Base-by-base conservation (phyloP, 2,329 filamentous ascomycete species). In the Helicocarpus griseus region DNA sequence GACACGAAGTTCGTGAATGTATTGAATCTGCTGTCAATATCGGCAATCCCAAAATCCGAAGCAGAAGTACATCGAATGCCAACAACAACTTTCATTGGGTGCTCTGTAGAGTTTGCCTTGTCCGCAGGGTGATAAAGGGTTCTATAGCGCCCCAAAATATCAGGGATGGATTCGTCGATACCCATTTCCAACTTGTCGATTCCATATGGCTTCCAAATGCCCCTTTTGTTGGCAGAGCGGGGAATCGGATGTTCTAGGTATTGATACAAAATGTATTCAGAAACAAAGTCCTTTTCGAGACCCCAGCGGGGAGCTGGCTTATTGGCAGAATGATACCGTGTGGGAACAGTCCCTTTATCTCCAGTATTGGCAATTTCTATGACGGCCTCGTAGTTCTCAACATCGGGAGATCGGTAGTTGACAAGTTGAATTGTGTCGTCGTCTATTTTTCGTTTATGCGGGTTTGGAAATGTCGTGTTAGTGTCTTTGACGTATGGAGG, bases 241-340 rank as follows among this genome's bases (percentile, higher is more conserved):
- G 40, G 40, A n/a, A 11, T n/a, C 5, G 29, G 29, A 6, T 11
- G n/a, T 3, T 13, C n/a, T 8, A 48, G 22, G 29, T 31, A 39
- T 29, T 48, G 46, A 35, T 40, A 40, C 4, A 40, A 21, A 19
- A 48, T 26, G 3, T 48, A 48, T 48, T 48, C 35, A 11, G n/a
- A 19, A 17, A 48, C n/a, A 14, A 5, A 40, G 13, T 39, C 46
- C 22, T 39, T 38, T 6, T 39, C 21, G n/a, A 40, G 14, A 14
- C 33, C 33, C 14, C 39, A 26, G 7, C 4, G 40, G 24, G n/a
- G 14, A 4, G 6, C 24, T 5, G n/a, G 4, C 9, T 17, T 29
- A 26, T 29, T 35, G 6, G 17, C 6, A 35, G 19, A 24, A n/a
- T 28, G 14, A 19, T 43, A 43, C 29, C 13, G 24, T 29, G 13